Conservation (phyloP, 495 filamentous ascomycete species). For the Annulohypoxylon moriforme region DNA sequence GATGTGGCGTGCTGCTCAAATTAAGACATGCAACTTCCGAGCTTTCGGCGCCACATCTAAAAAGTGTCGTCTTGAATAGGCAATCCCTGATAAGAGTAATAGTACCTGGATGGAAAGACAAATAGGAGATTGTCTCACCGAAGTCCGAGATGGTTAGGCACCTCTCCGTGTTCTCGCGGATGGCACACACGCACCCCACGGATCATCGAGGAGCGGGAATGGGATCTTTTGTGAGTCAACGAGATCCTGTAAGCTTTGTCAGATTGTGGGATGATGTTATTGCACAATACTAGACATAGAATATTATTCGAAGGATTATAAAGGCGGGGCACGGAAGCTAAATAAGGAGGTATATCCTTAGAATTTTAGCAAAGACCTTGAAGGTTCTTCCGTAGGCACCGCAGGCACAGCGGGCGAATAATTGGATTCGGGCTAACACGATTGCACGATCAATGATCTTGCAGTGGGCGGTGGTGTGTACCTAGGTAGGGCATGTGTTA, state of each 20-base stretch:
- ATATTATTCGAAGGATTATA: slow-evolving; percentile 1
- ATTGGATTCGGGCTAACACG: slow-evolving; percentile 22
- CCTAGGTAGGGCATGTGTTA: slow-evolving; percentile 1
- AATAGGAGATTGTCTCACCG: slow-evolving; percentile 33
- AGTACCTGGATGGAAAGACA: slow-evolving; percentile 21
- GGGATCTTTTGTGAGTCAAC: slow-evolving; percentile 21
- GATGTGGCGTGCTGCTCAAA: slow-evolving; percentile 32
- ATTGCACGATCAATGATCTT: not conserved
- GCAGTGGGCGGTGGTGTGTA: slow-evolving; percentile 22
- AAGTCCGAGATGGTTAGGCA: slow-evolving; percentile 34
- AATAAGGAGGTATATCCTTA: slow-evolving; percentile 18
- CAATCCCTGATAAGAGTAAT: slow-evolving; percentile 4
- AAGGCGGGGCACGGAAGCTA: slow-evolving; percentile 18
- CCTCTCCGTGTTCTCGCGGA: slow-evolving; percentile 16
- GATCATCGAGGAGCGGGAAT: slow-evolving; percentile 1
- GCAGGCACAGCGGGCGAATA: slow-evolving; percentile 1
- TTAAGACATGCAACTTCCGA: slow-evolving; percentile 35
- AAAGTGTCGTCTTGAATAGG: slow-evolving; percentile 6
- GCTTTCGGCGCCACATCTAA: slow-evolving; percentile 17
- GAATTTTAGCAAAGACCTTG: not conserved
- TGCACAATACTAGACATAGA: not conserved
- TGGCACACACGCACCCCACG: slow-evolving; percentile 9
- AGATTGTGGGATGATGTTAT: slow-evolving; percentile 30
- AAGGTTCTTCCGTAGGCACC: not conserved
- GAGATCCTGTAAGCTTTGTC: slow-evolving; percentile 41